Evolutionary conservation across 2,329 filamentous ascomycete genomes (phyloP), one percentile per base, ranked within the genome.

Genomic region (Colletotrichum tanaceti): DNA sequence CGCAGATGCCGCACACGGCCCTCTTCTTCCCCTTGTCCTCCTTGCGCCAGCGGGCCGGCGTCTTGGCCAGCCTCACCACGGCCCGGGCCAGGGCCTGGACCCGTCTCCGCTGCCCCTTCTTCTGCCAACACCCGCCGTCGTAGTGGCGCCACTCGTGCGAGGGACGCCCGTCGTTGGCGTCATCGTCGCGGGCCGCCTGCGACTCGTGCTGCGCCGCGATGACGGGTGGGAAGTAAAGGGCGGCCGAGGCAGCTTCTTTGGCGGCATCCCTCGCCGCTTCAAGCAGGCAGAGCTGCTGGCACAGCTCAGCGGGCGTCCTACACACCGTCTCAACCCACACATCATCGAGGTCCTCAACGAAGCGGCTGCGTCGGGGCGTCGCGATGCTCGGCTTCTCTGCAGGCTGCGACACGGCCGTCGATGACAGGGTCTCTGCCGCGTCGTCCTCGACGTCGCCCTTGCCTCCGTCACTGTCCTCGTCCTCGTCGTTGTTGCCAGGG

Each of bases 1-100:
- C 58, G 32, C 58, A 60, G 32, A 60, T n/a, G 14, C 24, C 32
- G 22, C 46, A 60, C 20, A 20, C 20, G 7, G 58, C 58, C 35
- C 46, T 50, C 22, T 32, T 35, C 22, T 60, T 60, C 1, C 58
- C 58, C 46, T 60, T 60, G 35, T 32, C 35, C 22, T 28, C 20
- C 14, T 24, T 55, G 11, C 28, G 16, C 44, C 44, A 49, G 20
- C 22, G 22, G 11, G 14, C 13, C 35, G 44, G 35, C 35, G 20
- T 50, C 20, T 41, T 49, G 16, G 20, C 20, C 16, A 46, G 18
- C 58, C 35, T 38, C 46, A 35, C 35, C 16, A 46, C 18, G 20
- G 11, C 14, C 16, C 18, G 13, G 11, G 35, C 16, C 6, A 60
- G 22, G n/a, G n/a, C 16, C 6, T 50, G 22, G n/a, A n/a, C 28